Conservation (phyloP, 1,284 basidiomycete genomes). For the Austropuccinia psidii region DNA sequence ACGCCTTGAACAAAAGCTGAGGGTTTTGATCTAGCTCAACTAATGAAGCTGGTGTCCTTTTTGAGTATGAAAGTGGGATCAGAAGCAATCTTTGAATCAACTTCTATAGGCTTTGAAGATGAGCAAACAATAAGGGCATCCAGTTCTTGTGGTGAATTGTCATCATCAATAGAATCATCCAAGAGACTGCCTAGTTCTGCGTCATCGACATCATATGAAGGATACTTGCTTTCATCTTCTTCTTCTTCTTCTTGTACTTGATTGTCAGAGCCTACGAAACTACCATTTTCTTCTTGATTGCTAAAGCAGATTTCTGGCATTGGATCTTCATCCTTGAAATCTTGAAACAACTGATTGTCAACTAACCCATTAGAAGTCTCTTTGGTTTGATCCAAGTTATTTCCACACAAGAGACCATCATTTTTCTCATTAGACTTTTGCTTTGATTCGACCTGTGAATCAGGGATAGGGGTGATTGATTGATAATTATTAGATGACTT, state of each 20-base stretch:
- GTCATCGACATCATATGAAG: constrained; percentile 30
- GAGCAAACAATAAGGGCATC: constrained; percentile 41
- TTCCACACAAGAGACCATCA: too few relatives aligned
- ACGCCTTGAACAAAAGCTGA: constrained; percentile 72
- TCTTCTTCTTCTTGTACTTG: constrained; percentile 22
- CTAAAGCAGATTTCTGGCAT: constrained; percentile 30
- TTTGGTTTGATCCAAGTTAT: too few relatives aligned
- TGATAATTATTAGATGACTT: too few relatives aligned
- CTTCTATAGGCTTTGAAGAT: constrained; percentile 49
- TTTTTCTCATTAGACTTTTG: too few relatives aligned
- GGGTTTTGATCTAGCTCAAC: constrained; percentile 51
- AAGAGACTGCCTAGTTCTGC: constrained; percentile 30
- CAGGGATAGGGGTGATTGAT: too few relatives aligned
- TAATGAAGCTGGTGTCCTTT: constrained; percentile 46
- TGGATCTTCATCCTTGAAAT: constrained; percentile 38
- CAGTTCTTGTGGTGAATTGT: constrained; percentile 11
- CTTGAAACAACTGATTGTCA: too few relatives aligned
- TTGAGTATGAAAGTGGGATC: constrained; percentile 52
- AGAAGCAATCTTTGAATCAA: constrained; percentile 56
- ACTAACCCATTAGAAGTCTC: too few relatives aligned
- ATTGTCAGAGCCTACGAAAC: too few relatives aligned
- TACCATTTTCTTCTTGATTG: too few relatives aligned
- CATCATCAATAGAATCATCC: constrained; percentile 13
- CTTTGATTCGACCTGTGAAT: too few relatives aligned
- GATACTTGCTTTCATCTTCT: constrained; percentile 2